Evolutionary conservation across 2,329 filamentous ascomycete genomes (phyloP).

Genomic region (Botrytis porri): DNA sequence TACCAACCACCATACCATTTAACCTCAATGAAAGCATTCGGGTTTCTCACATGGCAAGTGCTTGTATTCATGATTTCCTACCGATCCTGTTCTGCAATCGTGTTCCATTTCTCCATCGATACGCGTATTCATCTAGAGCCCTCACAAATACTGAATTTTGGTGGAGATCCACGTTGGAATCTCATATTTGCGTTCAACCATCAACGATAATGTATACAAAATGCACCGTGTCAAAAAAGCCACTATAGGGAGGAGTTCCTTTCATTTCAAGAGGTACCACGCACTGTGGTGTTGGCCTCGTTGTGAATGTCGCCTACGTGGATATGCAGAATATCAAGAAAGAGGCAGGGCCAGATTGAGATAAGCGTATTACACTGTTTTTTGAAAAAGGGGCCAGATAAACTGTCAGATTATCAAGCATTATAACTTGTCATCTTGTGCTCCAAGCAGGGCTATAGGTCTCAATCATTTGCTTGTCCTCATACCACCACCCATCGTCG

Average conservation of each 20-base stretch:
- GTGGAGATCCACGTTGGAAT: background rate
- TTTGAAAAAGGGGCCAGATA: background rate
- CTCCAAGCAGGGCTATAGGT: background rate
- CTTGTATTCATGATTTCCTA: background rate
- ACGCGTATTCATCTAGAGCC: background rate
- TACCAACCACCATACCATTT: background rate
- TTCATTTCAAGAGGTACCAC: background rate
- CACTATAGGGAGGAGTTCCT: background rate
- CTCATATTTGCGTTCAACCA: background rate
- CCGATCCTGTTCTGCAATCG: background rate
- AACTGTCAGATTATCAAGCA: background rate
- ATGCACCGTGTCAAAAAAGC: background rate
- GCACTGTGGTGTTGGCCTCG: constrained; percentile 1
- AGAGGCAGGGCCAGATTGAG: background rate
- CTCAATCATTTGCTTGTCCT: background rate
- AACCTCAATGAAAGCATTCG: background rate
- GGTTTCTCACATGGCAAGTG: background rate
- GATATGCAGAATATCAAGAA: background rate
- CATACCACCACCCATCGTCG: background rate
- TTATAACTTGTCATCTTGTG: background rate
- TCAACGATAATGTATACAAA: background rate
- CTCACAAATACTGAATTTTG: background rate
- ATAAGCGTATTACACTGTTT: background rate
- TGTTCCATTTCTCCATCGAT: background rate
- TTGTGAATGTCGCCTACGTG: background rate